Base-by-base conservation (phyloP, 805 yeast genomes). In the Spathaspora hagerdaliae region DNA sequence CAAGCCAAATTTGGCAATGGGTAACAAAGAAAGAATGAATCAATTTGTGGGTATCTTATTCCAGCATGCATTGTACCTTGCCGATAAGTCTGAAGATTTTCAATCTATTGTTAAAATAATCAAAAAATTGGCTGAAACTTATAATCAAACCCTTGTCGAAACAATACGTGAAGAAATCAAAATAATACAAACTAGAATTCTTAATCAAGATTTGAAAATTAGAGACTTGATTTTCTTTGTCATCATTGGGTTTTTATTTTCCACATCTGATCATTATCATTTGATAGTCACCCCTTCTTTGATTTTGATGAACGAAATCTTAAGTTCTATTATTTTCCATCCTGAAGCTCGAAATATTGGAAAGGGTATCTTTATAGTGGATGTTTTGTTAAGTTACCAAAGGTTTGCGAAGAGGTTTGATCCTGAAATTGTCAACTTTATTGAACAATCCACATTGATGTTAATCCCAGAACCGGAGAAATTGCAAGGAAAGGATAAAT, bases 231-330 rank as follows among this genome's bases (percentile, higher is more conserved):
- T 87, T 6, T 78, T 85, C 48, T 87, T 84, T 57, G 73, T 82
- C 0, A 55, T 89, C 5, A 73, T 91, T 46, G 97, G 97, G 6
- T 71, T 76, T 44, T 60, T 90, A 5, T 94, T 86, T 59, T 91
- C 99, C 0, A 89, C 97, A 0, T 94, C 99, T 0, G 99, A 94
- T 71, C 91, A 89, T 60, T 92, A 87, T 65, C 99, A 94, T 71
- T 73, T 90, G 48, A 85, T 94, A 9, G 91, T 83, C 5, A 91
- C 97, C 0, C 96, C 97, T 3, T 77, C 92, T 1, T 69, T 80
- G 29, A 77, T 94, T 31, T 65, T 88, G 35, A 80, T 89, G 71
- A 78, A 84, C 41, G 92, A 88, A 62, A 71, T 80, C 11, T 66
- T 92, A 45, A 54, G 63, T 6, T 45, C 45, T 7, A 54, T 64